phyloP scores from a whole-genome alignment of 176 grass and related monocot species.

The Eremochloa ophiuroides region DNA sequence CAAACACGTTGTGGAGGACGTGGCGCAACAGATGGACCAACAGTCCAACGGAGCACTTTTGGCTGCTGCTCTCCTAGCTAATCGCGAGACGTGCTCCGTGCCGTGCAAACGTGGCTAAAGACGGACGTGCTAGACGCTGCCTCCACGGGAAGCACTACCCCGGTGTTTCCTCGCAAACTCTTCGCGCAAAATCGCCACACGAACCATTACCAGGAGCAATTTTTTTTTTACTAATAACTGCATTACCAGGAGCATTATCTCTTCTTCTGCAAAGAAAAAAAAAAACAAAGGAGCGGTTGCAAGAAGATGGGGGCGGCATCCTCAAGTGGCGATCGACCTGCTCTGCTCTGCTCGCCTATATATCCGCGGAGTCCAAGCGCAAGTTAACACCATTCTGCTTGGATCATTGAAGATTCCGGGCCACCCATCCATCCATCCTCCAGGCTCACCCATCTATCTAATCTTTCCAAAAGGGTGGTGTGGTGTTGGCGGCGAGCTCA shows the following conservation, averaged over 20 bases:
- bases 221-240: too few species aligned
- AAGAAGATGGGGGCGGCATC: not conserved
- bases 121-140: not conserved
- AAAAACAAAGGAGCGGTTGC: not conserved
- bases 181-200: too few species aligned
- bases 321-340: not conserved
- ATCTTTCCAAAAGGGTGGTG: not conserved
- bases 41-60: not conserved
- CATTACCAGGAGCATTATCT: too few species aligned
- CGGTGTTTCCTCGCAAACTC: too few species aligned
- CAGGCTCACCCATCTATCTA: not conserved
- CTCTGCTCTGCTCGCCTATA: not conserved
- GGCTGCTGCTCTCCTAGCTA: not conserved
- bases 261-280: too few species aligned
- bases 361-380: conserved; percentile 6
- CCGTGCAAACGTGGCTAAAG: too few species aligned
- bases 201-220: too few species aligned
- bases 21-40: not conserved
- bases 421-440: not conserved
- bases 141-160: too few species aligned
- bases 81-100: not conserved
- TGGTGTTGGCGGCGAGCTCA: not conserved
- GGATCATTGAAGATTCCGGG: not conserved
- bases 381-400: conserved; percentile 21
- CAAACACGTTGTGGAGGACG: not conserved